Base-by-base conservation (phyloP, 176 grass and related monocot genomes). In the Dendrocalamus sinicus region DNA sequence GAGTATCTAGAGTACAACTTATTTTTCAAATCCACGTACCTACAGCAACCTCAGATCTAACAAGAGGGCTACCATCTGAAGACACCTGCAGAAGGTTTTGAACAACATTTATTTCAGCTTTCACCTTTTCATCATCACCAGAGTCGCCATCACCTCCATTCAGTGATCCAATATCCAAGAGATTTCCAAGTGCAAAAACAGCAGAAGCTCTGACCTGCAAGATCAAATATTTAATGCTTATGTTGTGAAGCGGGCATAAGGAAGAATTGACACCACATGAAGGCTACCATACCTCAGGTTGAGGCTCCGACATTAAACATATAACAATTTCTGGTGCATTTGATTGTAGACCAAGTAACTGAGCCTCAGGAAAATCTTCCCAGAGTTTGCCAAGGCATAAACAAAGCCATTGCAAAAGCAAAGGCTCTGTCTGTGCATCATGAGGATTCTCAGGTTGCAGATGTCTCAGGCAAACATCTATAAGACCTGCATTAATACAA, bases 391-490 rank as follows among this genome's bases (percentile, higher is more conserved):
- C 96, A 26, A 99, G 84, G 79, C 96, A 99, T 67, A 99, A 78
- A 83, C 96, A 98, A 85, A 98, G 96, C 96, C 96, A 99, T 77
- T 99, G 96, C 59, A 96, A 83, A 85, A 96, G 91, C 73, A 99
- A 89, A 76, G 96, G 93, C 72, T 99, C 92, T 52, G 90, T 86
- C 72, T 93, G 86, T 76, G 80, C 78, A 86, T 92, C 83, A 87
- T 85, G 78, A 58, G 93, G 80, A 85, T 77, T 91, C 24, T 91
- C 84, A 66, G 88, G 82, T 83, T 94, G 91, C 28, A 99, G 84
- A 75, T 96, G 90, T 78, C 81, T 91, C 76, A 98, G 81, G 73
- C 93, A 99, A 79, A 99, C 87, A 81, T 96, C 88, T 84, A 99
- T 94, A 75, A 99, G 86, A 59, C 87, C 86, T 60, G 82, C 77